phyloP scores from a whole-genome alignment of 768 basidiomycete species.

The Gautieria morchelliformis region DNA sequence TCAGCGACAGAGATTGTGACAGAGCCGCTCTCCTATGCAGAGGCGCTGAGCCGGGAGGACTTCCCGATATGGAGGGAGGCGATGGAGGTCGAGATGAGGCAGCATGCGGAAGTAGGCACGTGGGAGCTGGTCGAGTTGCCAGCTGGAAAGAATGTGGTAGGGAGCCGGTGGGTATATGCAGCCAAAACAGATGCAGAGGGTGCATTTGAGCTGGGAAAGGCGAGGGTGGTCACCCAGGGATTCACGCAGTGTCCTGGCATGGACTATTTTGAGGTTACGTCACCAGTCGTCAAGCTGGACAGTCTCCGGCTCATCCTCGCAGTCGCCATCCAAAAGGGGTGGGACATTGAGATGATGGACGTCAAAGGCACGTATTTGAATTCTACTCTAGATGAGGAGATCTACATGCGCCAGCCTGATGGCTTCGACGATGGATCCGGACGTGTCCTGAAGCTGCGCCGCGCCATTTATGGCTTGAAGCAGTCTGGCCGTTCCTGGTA shows the following conservation, averaged over 20 bases:
- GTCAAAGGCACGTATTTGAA: slow-evolving; percentile 23
- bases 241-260: slow-evolving; percentile 12
- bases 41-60: slow-evolving; percentile 9
- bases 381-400: slow-evolving; percentile 19
- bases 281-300: slow-evolving; percentile 31
- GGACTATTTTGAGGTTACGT: slow-evolving; percentile 27
- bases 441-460: slow-evolving; percentile 14
- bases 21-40: slow-evolving; percentile 8
- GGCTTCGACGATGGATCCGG: slow-evolving; percentile 11
- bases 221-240: slow-evolving; percentile 19
- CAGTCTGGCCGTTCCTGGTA: slow-evolving; percentile 24
- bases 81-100: slow-evolving; percentile 16
- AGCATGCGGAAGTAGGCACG: slow-evolving; percentile 15
- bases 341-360: slow-evolving; percentile 23
- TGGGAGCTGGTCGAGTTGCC: slow-evolving; percentile 16
- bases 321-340: slow-evolving; percentile 15
- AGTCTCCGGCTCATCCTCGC: slow-evolving; percentile 20
- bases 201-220: slow-evolving; percentile 14
- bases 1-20: not conserved
- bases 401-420: slow-evolving; percentile 23
- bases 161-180: slow-evolving; percentile 19
- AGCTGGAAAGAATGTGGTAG: slow-evolving; percentile 12
- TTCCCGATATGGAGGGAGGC: slow-evolving; percentile 16
- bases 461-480: slow-evolving; percentile 23
- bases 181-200: slow-evolving; percentile 17